These are phyloP conservation scores for Berberis thunbergii DNA, from an alignment of 164 flowering plant species.

Conservation along the genomic window DNA sequence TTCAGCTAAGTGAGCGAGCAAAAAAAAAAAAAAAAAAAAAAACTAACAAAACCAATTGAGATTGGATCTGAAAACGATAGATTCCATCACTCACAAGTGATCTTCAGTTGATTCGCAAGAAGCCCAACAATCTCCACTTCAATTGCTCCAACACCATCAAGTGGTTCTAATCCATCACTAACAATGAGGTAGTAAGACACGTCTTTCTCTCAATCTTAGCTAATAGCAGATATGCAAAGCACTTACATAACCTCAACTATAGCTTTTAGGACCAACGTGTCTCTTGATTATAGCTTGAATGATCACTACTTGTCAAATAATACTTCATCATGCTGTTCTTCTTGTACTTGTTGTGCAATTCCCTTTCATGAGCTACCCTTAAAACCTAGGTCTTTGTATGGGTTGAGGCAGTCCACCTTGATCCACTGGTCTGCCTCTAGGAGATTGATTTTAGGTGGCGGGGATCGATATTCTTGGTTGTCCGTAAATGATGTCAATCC, in stretches of 20 bases:
- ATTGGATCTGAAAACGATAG: no score
- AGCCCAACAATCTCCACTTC: neutral
- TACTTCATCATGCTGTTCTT: constrained; percentile 8
- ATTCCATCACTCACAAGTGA: no score
- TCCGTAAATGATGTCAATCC: constrained; percentile 20
- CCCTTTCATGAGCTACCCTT: constrained; percentile 15
- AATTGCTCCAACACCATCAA: neutral
- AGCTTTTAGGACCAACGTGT: constrained; percentile 30
- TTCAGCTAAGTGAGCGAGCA: no score
- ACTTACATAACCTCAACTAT: constrained; percentile 34
- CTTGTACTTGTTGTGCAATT: constrained; percentile 15
- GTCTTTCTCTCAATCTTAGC: neutral
- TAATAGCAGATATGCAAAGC: constrained; percentile 26
- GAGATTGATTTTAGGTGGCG: constrained; percentile 17
- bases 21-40: no score
- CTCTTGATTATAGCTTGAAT: constrained; percentile 27
- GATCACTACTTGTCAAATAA: constrained; percentile 26
- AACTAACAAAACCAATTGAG: no score
- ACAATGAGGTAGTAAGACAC: neutral
- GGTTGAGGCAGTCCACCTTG: constrained; percentile 31
- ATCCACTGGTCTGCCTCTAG: constrained; percentile 24
- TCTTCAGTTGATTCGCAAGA: no score
- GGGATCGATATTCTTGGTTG: constrained; percentile 19
- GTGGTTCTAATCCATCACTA: neutral
- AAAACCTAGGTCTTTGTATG: constrained; percentile 26